Evolutionary conservation across 176 grass and related monocot genomes (phyloP), one percentile per base, ranked within the genome.

Genomic region (Alloteropsis semialata): DNA sequence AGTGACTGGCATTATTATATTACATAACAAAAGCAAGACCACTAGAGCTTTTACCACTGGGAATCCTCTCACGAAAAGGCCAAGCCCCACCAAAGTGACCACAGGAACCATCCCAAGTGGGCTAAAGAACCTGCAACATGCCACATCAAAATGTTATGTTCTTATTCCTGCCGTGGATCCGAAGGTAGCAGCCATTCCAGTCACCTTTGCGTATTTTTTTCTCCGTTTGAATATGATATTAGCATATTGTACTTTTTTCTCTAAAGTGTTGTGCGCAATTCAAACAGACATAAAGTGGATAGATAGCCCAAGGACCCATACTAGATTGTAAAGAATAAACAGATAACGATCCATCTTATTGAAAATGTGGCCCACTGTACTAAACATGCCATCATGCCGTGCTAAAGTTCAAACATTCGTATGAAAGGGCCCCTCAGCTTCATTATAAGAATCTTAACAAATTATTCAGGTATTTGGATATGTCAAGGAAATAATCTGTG

Each of bases 41-140:
- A 90, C 74, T 59, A 87, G 87, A 28, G 68, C 38, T 60, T 82
- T 86, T 90, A 99, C 96, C 93, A 99, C 80, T 36, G 96, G 93
- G 85, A 99, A 99, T 90, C 96, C 96, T 99, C 96, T 93, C 84
- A 90, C 91, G 54, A 99, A 99, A 80, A 99, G 91, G 80, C 96
- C 96, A 84, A 99, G 92, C 25, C 96, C 96, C 69, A 99, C 93
- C 76, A 99, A 80, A 29, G 93, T 80, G 39, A 99, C 87, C 70
- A 99, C 93, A 0, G 96, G 87, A 90, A 99, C 93, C 93, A 99
- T 99, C 64, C 91, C 96, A 76, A 99, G 83, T 46, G 93, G 96
- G 80, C 96, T 99, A 67, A 99, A 99, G 87, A 99, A 99, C 69
- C 96, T 99, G 96, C 78, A 94, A 81, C 63, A 80, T 78, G 72